phyloP scores from a whole-genome alignment of 2,329 filamentous ascomycete species.

The Aspergillus oerlinghausenensis region DNA sequence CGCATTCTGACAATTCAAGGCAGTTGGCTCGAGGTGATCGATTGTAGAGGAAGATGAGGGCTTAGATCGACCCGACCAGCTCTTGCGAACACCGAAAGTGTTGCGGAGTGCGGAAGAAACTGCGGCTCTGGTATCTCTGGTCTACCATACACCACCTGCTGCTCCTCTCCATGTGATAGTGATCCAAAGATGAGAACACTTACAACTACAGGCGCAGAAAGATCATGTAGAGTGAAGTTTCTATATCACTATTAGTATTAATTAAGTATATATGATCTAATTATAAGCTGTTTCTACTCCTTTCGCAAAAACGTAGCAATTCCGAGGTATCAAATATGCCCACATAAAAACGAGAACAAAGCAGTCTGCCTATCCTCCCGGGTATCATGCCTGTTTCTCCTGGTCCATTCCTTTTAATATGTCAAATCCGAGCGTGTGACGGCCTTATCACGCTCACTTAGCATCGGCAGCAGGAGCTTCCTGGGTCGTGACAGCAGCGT shows the following conservation, averaged over 20 bases:
- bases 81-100: background rate
- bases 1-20: background rate
- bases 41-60: background rate
- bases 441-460: conserved; percentile 8
- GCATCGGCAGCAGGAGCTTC: conserved; percentile 10
- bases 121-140: background rate
- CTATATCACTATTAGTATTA: background rate
- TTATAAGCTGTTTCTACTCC: background rate
- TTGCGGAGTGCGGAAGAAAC: background rate
- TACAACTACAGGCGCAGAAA: background rate
- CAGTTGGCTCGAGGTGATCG: background rate
- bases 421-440: background rate
- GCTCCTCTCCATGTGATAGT: background rate
- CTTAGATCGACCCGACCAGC: background rate
- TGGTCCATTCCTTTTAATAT: conserved; percentile 6
- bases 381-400: conserved; percentile 17
- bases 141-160: background rate
- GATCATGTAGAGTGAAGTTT: background rate
- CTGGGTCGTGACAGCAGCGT: conserved; percentile 18
- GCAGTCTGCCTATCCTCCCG: conserved; percentile 11
- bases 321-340: conserved; percentile 15
- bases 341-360: conserved; percentile 11
- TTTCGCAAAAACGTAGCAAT: conserved; percentile 4
- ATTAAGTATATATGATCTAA: background rate
- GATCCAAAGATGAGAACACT: background rate